phyloP scores from a whole-genome alignment of 139 green algal species.

The Chlorella sorokiniana region DNA sequence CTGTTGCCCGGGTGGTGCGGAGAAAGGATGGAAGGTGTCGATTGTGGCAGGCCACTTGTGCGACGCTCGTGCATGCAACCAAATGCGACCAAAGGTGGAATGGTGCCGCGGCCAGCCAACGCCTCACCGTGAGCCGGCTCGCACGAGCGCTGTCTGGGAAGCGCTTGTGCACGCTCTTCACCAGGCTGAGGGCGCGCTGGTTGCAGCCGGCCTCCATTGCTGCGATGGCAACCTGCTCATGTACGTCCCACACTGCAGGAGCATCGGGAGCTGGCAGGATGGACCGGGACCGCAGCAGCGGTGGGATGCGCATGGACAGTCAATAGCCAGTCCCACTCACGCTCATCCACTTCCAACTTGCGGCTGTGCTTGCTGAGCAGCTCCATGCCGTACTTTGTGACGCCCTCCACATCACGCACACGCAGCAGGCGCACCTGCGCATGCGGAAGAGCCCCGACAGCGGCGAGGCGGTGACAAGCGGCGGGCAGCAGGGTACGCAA shows the following conservation, averaged over 20 bases:
- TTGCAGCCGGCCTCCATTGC: slow-evolving; percentile 65
- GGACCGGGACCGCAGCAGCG: neutral
- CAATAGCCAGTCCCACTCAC: slow-evolving; percentile 19
- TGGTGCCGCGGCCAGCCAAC: too few species aligned
- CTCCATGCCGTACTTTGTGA: slow-evolving; percentile 62
- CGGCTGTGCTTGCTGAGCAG: slow-evolving; percentile 54
- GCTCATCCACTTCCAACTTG: slow-evolving; percentile 37
- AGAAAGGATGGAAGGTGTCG: neutral
- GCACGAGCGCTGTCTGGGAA: slow-evolving; percentile 73
- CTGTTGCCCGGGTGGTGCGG: slow-evolving; percentile 40
- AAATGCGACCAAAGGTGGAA: too few species aligned
- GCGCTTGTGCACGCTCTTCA: slow-evolving; percentile 61
- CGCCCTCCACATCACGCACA: slow-evolving; percentile 58
- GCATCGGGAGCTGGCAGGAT: neutral
- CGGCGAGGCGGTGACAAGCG: too few species aligned
- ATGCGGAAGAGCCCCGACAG: too few species aligned
- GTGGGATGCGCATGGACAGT: neutral
- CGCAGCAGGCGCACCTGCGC: slow-evolving; percentile 60
- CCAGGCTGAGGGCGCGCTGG: slow-evolving; percentile 56
- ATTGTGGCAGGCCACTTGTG: neutral
- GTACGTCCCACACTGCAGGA: slow-evolving; percentile 78
- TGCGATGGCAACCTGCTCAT: slow-evolving; percentile 82
- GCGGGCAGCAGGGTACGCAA: neutral
- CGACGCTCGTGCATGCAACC: too few species aligned
- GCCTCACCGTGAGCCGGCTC: slow-evolving; percentile 68